Percentiles rank a stretch among this genome's conserved stretches.
These are phyloP conservation scores for Wickerhamomyces ciferrii DNA, from an alignment of 805 yeast species.

Conservation along the genomic window DNA sequence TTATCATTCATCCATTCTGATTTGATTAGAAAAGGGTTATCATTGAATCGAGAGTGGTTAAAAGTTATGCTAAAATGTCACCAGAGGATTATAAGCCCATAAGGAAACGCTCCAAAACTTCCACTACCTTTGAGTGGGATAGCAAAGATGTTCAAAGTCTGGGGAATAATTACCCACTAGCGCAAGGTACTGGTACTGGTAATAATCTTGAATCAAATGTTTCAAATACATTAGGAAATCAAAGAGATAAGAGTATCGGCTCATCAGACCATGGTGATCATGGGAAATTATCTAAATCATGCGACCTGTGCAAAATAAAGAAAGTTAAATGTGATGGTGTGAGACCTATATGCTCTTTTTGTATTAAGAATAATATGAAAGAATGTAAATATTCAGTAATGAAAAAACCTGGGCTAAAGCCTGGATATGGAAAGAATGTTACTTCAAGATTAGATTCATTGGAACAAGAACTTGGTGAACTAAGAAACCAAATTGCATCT, in stretches of 20 bases:
- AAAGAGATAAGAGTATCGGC: not conserved
- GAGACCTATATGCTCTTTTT: slow-evolving; percentile 14
- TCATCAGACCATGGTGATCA: not conserved
- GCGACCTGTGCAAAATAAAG: slow-evolving; percentile 16
- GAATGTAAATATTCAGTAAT: slow-evolving; percentile 13
- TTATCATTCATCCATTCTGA: too few species aligned
- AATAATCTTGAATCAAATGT: too few species aligned
- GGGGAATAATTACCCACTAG: too few species aligned
- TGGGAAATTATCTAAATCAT: slow-evolving; percentile 14
- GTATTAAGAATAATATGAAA: slow-evolving; percentile 7
- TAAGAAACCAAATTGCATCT: slow-evolving; percentile 3
- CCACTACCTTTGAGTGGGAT: not conserved
- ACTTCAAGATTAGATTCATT: slow-evolving; percentile 13
- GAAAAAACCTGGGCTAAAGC: slow-evolving; percentile 19
- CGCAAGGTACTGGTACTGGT: too few species aligned
- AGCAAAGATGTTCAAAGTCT: too few species aligned
- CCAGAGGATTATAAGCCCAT: slow-evolving; percentile 2
- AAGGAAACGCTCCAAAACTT: not conserved
- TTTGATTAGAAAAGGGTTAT: not conserved
- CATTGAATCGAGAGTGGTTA: not conserved
- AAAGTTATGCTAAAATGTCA: too few species aligned
- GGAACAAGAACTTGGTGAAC: slow-evolving; percentile 9
- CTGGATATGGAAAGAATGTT: slow-evolving; percentile 19
- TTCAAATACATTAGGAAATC: not conserved
- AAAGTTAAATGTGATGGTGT: slow-evolving; percentile 20